Percentiles rank a stretch among this genome's conserved stretches.
Evolutionary conservation across 352 stramenopile genomes (phyloP).

Genomic region (Phytopythium mirpurense): DNA sequence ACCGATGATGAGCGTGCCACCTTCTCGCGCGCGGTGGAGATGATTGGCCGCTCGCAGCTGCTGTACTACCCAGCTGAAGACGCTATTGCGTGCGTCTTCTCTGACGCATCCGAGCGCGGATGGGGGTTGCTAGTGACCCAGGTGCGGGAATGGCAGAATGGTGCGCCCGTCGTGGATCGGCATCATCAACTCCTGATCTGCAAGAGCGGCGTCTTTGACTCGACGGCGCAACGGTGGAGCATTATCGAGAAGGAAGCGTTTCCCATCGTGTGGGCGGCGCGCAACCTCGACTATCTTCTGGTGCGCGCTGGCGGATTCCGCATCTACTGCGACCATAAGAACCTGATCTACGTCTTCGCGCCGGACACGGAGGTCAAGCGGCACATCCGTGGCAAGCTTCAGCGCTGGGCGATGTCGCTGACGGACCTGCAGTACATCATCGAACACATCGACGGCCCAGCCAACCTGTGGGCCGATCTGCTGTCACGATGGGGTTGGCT

Average conservation of each 20-base stretch:
- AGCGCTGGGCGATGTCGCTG: constrained; percentile 13
- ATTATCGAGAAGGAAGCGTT: constrained; percentile 18
- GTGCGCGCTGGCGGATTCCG: constrained; percentile 3
- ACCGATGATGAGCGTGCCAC: no score
- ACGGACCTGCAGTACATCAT: constrained; percentile 13
- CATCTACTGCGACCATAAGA: constrained; percentile 18
- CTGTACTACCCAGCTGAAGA: no score
- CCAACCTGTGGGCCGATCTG: constrained; percentile 11
- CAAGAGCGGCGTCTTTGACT: constrained; percentile 8
- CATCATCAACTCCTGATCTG: constrained; percentile 4
- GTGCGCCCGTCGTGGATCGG: no score
- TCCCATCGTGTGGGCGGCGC: constrained; percentile 9
- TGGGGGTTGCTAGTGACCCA: no score
- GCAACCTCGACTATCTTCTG: constrained; percentile 12
- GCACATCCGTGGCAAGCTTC: constrained; percentile 11
- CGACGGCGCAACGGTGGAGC: constrained; percentile 7
- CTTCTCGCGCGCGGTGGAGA: no score
- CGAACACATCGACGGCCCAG: constrained; percentile 6
- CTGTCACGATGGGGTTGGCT: constrained; percentile 11
- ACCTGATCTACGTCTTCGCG: constrained; percentile 19
- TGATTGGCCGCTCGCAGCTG: no score
- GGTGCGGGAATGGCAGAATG: no score
- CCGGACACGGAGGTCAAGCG: constrained; percentile 8
- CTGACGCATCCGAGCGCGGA: no score
- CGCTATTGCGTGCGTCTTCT: no score